Evolutionary conservation across 352 stramenopile species (phyloP), one percentile per base, ranked within the genome.

Genomic region (Peronospora belbahrii): DNA sequence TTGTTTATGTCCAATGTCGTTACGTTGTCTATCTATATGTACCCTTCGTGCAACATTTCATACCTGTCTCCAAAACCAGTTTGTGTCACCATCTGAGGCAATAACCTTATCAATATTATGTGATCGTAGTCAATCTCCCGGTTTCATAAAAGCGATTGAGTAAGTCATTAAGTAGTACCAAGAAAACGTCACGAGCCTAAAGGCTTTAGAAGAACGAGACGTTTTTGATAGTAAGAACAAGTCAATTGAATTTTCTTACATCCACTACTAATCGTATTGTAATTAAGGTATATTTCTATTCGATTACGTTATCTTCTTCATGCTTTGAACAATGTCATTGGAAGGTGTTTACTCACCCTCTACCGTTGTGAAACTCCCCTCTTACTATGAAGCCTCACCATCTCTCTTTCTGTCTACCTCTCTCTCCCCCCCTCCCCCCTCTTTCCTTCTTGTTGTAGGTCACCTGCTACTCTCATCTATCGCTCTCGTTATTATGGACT

Each of bases 41-140:
- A 20, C 34, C n/a, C 4, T 40, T 50, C 32, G 33, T 14, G 37
- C 48, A 11, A 56, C 39, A 35, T 22, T 23, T 8, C 28, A 28
- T 20, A 4, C 9, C 14, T 41, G 20, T 33, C 20, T 11, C 2
- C 13, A n/a, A 13, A 42, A 43, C 45, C n/a, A 61, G 40, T 49
- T 45, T 17, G 18, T 14, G 47, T 11, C 47, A 62, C 53, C 47
- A 49, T 27, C 22, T 52, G 48, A 27, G 34, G 6, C 6, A 8
- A 11, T 34, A 31, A 33, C 31, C 22, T 27, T 42, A 39, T 39
- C 20, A 17, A 9, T 15, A 14, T 48, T 43, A 18, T 24, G 54
- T 59, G 48, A 41, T 38, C 51, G 42, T 33, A 63, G 55, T 41
- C 54, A 59, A 59, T 51, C 32, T 53, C 51, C 34, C 46, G 17